These are phyloP conservation scores for Trichophyton mentagrophytes DNA, from an alignment of 2,329 filamentous ascomycete species.

Conservation along the genomic window DNA sequence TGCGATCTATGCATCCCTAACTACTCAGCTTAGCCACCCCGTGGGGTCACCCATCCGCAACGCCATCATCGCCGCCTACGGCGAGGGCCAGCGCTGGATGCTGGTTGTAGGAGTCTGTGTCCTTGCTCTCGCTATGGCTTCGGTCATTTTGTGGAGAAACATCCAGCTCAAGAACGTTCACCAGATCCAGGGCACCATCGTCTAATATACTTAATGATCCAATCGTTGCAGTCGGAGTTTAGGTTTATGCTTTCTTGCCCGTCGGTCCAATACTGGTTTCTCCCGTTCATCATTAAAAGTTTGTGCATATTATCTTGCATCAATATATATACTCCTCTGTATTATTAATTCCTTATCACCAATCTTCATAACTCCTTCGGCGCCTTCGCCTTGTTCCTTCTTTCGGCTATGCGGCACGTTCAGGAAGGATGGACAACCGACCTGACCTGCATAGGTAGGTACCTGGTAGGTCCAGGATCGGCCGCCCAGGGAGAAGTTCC, in stretches of 20 bases:
- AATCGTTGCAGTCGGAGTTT: not conserved
- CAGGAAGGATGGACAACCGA: not conserved
- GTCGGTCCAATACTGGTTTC: not conserved
- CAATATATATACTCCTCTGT: no score
- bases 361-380: not conserved
- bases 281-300: not conserved
- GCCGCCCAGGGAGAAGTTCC: no score
- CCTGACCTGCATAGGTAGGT: no score
- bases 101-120: conserved; percentile 22
- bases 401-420: not conserved
- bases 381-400: not conserved
- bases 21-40: conserved; percentile 21
- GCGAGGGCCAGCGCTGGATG: conserved; percentile 33
- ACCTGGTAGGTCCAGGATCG: no score
- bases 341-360: not conserved
- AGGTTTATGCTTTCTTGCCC: not conserved
- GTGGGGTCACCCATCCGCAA: conserved; percentile 29
- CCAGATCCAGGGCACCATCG: conserved; percentile 32
- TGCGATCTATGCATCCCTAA: conserved; percentile 16
- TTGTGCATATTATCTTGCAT: not conserved
- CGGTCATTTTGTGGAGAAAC: conserved; percentile 36
- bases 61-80: conserved; percentile 36
- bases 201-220: conserved; percentile 14
- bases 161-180: conserved; percentile 35
- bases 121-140: conserved; percentile 19